Percentiles rank a stretch among this genome's conserved stretches.
Conservation (phyloP, 306 rosid species). For the Malus sylvestris region DNA sequence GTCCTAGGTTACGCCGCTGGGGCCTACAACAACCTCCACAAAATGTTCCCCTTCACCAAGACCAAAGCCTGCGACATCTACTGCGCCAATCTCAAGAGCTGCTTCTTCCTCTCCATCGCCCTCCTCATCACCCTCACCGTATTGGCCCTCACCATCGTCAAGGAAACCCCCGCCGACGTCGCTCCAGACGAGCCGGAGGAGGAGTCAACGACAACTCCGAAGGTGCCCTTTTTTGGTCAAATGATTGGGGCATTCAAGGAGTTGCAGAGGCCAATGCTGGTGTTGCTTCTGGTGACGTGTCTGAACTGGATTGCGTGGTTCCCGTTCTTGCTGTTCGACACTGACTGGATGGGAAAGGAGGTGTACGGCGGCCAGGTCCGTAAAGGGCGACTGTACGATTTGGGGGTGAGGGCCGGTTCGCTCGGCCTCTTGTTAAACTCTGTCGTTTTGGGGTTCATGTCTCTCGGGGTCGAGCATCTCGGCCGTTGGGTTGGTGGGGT, state of each 20-base stretch:
- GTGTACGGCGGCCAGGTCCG: slow-evolving; percentile 73
- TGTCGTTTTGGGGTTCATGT: slow-evolving; percentile 48
- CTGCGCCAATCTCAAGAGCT: slow-evolving; percentile 76
- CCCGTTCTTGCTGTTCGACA: slow-evolving; percentile 74
- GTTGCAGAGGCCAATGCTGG: slow-evolving; percentile 62
- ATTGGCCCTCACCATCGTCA: slow-evolving; percentile 33
- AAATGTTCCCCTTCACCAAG: slow-evolving; percentile 47
- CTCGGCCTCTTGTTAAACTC: slow-evolving; percentile 77
- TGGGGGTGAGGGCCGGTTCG: slow-evolving; percentile 67
- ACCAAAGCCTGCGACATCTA: slow-evolving; percentile 64
- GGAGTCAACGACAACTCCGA: neutral
- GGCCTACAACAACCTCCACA: slow-evolving; percentile 35
- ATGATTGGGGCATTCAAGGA: slow-evolving; percentile 47
- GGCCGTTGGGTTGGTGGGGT: slow-evolving; percentile 61
- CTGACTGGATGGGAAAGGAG: slow-evolving; percentile 95
- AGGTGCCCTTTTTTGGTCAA: slow-evolving; percentile 41
- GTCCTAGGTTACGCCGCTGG: slow-evolving; percentile 77
- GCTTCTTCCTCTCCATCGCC: slow-evolving; percentile 63
- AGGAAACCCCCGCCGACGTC: slow-evolving; percentile 20
- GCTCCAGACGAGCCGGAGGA: neutral
- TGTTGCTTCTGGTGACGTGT: slow-evolving; percentile 66
- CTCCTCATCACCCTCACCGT: slow-evolving; percentile 26
- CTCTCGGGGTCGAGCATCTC: slow-evolving; percentile 42
- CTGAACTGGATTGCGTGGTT: slow-evolving; percentile 92
- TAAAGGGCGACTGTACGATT: slow-evolving; percentile 33